Conservation (phyloP, 495 filamentous ascomycete species). For the Penicillium bialowiezense region DNA sequence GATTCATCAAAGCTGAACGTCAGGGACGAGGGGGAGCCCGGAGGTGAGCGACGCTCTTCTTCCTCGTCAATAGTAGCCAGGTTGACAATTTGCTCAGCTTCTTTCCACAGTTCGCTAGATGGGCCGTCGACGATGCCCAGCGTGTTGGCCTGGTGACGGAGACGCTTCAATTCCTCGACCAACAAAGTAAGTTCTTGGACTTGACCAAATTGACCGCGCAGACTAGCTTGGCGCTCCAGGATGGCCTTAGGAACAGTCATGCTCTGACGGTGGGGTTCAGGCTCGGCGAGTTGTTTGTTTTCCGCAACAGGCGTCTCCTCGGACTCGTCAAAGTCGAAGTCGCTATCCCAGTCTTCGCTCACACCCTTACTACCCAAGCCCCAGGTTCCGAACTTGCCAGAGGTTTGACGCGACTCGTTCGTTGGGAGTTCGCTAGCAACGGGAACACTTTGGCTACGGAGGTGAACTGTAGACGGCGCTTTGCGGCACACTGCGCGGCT, state of each 20-base stretch:
- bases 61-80: slow-evolving; percentile 83
- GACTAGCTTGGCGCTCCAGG: slow-evolving; percentile 77
- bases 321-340: slow-evolving; percentile 71
- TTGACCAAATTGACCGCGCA: slow-evolving; percentile 82
- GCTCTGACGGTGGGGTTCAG: slow-evolving; percentile 29
- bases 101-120: slow-evolving; percentile 69
- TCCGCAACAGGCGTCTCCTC: slow-evolving; percentile 31
- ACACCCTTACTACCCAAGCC: slow-evolving; percentile 77
- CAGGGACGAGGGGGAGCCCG: slow-evolving; percentile 50
- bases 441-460: slow-evolving; percentile 95
- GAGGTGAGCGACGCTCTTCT: slow-evolving; percentile 47
- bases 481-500: slow-evolving; percentile 74
- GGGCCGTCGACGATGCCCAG: slow-evolving; percentile 63
- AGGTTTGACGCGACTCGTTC: slow-evolving; percentile 56
- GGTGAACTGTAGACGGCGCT: slow-evolving; percentile 71
- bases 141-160: slow-evolving; percentile 60
- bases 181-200: slow-evolving; percentile 80
- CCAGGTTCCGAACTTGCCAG: slow-evolving; percentile 87
- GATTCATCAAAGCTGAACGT: slow-evolving; percentile 57
- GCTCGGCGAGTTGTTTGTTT: slow-evolving; percentile 22
- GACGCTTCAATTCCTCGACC: slow-evolving; percentile 75
- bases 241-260: slow-evolving; percentile 82
- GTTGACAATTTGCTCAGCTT: slow-evolving; percentile 85
- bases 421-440: slow-evolving; percentile 62
- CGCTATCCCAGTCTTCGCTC: slow-evolving; percentile 82